Percentiles rank a stretch among this genome's conserved stretches.
Evolutionary conservation across 441 rosid species (phyloP).

Genomic region (Gossypium aridum): DNA sequence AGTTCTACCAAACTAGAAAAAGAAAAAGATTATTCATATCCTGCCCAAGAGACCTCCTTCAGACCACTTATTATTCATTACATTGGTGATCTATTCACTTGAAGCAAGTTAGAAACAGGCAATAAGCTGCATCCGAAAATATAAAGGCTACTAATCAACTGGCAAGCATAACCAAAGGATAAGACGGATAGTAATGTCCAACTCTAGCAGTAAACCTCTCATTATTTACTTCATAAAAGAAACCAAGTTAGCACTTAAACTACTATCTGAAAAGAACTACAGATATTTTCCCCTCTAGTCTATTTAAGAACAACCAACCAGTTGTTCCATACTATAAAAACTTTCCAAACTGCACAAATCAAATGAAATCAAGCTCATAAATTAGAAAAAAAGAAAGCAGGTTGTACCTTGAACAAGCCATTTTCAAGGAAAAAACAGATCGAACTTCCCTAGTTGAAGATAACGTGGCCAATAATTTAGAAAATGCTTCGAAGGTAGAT

Average conservation of each 20-base stretch:
- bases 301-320: not conserved
- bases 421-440: conserved; percentile 62
- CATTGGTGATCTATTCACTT: not conserved
- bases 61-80: not conserved
- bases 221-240: not conserved
- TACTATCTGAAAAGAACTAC: conserved; percentile 1
- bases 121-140: not conserved
- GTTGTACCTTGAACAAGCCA: conserved; percentile 75
- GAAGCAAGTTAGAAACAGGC: not conserved
- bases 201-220: not conserved
- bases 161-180: not conserved
- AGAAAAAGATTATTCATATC: not conserved
- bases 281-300: not conserved
- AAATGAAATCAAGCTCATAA: conserved; percentile 5
- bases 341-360: not conserved
- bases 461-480: conserved; percentile 62
- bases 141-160: not conserved
- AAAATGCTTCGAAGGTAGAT: conserved; percentile 87
- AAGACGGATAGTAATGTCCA: not conserved
- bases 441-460: conserved; percentile 81
- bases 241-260: not conserved
- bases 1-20: not conserved
- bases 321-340: not conserved
- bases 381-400: not conserved
- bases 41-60: not conserved